phyloP scores from a whole-genome alignment of 2,329 filamentous ascomycete species.

The Fusarium mexicanum region DNA sequence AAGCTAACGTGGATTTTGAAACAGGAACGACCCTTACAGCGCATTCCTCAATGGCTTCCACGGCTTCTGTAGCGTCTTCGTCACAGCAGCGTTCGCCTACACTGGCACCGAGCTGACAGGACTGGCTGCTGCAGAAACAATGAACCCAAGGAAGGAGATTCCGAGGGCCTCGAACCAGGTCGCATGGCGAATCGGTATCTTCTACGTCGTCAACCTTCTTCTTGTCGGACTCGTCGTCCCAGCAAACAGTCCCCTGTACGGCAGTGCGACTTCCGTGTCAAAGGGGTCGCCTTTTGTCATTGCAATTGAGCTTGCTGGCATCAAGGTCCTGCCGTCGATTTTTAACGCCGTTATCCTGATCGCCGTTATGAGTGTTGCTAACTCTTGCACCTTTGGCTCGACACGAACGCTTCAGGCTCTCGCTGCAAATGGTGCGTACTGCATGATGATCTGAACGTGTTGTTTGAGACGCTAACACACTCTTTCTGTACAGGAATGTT shows the following conservation, averaged over 20 bases:
- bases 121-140: not conserved
- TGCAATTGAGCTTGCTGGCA: not conserved
- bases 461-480: not conserved
- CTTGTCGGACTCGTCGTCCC: not conserved
- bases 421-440: not conserved
- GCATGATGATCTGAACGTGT: not conserved
- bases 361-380: not conserved
- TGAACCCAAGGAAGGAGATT: not conserved
- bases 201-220: not conserved
- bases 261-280: not conserved
- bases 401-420: not conserved
- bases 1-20: not conserved
- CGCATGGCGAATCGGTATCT: not conserved
- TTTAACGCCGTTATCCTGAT: not conserved
- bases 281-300: not conserved
- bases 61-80: not conserved
- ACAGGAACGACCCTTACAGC: not conserved
- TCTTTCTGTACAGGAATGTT: not conserved
- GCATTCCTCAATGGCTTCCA: not conserved
- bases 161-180: not conserved
- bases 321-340: not conserved
- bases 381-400: not conserved
- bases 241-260: not conserved
- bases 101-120: not conserved
- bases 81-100: not conserved